These are phyloP conservation scores for Prototheca stagnorum DNA, from an alignment of 163 green algal genomes.

Conservation along the genomic window DNA sequence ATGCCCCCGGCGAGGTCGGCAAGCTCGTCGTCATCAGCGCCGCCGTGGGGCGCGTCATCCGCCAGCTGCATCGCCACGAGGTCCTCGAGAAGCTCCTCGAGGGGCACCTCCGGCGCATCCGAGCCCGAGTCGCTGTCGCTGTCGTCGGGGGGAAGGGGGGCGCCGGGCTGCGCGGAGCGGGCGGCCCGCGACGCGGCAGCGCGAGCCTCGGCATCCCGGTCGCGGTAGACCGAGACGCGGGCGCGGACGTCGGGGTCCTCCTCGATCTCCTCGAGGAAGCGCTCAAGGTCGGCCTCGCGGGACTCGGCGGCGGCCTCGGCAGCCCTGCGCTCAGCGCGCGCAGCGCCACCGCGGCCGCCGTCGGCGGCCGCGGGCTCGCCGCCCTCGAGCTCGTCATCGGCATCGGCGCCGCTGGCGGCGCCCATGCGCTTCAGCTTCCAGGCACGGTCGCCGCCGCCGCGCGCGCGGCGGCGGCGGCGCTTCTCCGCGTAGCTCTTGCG, in stretches of 20 bases:
- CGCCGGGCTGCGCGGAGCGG: not conserved
- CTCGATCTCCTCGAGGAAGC: slow-evolving; percentile 88
- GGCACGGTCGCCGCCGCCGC: slow-evolving; percentile 18
- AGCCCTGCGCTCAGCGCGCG: no score
- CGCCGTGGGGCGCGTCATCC: no score
- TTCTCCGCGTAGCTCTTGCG: slow-evolving; percentile 84
- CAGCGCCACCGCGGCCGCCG: not conserved
- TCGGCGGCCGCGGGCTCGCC: slow-evolving; percentile 24
- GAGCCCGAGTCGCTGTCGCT: slow-evolving; percentile 17
- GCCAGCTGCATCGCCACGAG: slow-evolving; percentile 53
- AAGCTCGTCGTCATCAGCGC: no score
- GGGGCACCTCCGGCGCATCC: slow-evolving; percentile 42
- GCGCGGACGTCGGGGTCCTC: slow-evolving; percentile 81
- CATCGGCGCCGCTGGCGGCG: no score
- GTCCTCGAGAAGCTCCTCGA: slow-evolving; percentile 91
- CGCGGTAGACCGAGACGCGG: slow-evolving; percentile 58
- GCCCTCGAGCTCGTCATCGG: slow-evolving; percentile 31
- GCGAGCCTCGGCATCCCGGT: slow-evolving; percentile 10
- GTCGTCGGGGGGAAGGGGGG: slow-evolving; percentile 1
- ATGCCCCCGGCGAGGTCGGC: no score
- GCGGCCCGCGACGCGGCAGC: no score
- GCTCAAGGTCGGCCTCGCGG: slow-evolving; percentile 48
- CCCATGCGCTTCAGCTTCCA: slow-evolving; percentile 81
- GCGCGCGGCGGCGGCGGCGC: slow-evolving; percentile 25
- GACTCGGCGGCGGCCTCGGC: not conserved